These are phyloP conservation scores for Trichoderma sp. DNA, from an alignment of 2,329 filamentous ascomycete genomes.

Conservation along the genomic window DNA sequence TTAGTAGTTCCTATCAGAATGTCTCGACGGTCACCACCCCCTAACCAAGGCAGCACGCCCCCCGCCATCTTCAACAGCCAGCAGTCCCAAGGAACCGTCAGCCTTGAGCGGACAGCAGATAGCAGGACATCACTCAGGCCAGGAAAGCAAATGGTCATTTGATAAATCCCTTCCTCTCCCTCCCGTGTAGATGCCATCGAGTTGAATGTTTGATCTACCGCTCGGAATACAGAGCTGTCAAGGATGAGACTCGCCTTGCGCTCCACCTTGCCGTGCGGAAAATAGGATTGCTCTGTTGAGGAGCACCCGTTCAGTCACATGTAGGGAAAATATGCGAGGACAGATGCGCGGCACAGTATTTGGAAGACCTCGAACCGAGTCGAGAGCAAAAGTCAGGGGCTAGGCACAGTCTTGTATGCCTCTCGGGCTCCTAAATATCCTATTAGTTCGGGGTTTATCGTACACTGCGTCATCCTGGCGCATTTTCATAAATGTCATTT, in stretches of 20 bases:
- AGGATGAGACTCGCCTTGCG: constrained; percentile 73
- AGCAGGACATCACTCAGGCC: constrained; percentile 34
- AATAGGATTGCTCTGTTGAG: not conserved
- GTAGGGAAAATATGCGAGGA: not conserved
- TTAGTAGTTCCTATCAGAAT: constrained; percentile 27
- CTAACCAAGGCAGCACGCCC: constrained; percentile 33
- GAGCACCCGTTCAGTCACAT: constrained; percentile 8
- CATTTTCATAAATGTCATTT: constrained; percentile 8
- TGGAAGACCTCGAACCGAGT: not conserved
- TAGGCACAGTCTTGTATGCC: not conserved
- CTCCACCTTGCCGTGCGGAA: constrained; percentile 72
- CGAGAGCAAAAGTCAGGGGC: not conserved
- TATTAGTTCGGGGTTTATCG: constrained; percentile 25
- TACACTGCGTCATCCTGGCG: constrained; percentile 23
- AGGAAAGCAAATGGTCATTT: constrained; percentile 46
- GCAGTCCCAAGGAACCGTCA: not conserved
- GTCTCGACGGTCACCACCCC: constrained; percentile 44
- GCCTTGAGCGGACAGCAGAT: constrained; percentile 28
- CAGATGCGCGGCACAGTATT: not conserved
- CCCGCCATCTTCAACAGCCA: constrained; percentile 24
- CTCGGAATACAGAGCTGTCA: constrained; percentile 75
- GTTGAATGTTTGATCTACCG: constrained; percentile 55
- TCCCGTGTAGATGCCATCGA: constrained; percentile 31
- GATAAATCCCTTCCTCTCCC: constrained; percentile 36
- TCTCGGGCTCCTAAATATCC: constrained; percentile 13